Conservation (phyloP, 2,329 filamentous ascomycete species). For the Septoria petroselini region DNA sequence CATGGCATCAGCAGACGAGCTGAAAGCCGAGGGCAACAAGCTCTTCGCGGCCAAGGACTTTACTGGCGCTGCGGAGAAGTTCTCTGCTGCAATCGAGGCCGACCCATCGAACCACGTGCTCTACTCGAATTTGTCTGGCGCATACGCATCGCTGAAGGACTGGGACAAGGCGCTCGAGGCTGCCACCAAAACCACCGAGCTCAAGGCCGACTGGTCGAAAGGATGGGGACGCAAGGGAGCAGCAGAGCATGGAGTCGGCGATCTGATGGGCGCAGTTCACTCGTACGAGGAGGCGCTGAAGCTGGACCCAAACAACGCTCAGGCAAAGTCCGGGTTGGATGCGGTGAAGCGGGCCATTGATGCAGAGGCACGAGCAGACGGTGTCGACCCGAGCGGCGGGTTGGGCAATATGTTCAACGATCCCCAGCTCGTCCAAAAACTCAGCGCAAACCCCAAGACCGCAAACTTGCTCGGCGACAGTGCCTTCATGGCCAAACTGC, state of each 20-base stretch:
- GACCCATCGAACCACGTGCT: slow-evolving; percentile 92
- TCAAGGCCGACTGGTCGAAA: slow-evolving; percentile 98
- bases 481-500: slow-evolving; percentile 85
- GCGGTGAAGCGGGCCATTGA: slow-evolving; percentile 87
- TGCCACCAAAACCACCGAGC: slow-evolving; percentile 85
- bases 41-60: slow-evolving; percentile 98
- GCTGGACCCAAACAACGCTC: slow-evolving; percentile 84
- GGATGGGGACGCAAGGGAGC: slow-evolving; percentile 92
- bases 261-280: slow-evolving; percentile 79
- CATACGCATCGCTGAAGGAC: slow-evolving; percentile 83
- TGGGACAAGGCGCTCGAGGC: slow-evolving; percentile 82
- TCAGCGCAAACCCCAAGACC: slow-evolving; percentile 93
- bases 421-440: slow-evolving; percentile 82
- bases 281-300: slow-evolving; percentile 95
- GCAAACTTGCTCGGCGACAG: slow-evolving; percentile 73
- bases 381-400: slow-evolving; percentile 66
- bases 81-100: slow-evolving; percentile 85
- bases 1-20: slow-evolving; percentile 64
- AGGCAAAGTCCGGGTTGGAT: slow-evolving; percentile 83
- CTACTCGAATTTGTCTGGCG: slow-evolving; percentile 91
- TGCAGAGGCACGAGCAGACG: slow-evolving; percentile 64
- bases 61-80: slow-evolving; percentile 88
- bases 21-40: slow-evolving; percentile 79
- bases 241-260: slow-evolving; percentile 81
- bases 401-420: slow-evolving; percentile 94